These are phyloP conservation scores for Tolypocladium endophyticum DNA, from an alignment of 2,329 filamentous ascomycete species.

Conservation along the genomic window DNA sequence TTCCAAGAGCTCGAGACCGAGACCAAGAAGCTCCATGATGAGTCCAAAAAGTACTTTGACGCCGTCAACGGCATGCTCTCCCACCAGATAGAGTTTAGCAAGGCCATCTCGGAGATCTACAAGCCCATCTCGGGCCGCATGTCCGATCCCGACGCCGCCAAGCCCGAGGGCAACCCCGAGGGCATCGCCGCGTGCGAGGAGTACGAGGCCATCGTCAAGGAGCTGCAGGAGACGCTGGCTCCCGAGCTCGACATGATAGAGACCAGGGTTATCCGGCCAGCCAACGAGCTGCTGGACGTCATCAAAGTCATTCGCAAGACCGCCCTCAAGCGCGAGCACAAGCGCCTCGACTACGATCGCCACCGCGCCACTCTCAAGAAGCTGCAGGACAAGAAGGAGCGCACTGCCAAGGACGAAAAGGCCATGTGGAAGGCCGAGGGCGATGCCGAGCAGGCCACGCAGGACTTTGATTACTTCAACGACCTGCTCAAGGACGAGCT, in stretches of 20 bases:
- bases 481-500: slow-evolving; percentile 93
- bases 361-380: slow-evolving; percentile 80
- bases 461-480: slow-evolving; percentile 98
- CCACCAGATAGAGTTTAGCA: slow-evolving; percentile 97
- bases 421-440: slow-evolving; percentile 91
- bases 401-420: slow-evolving; percentile 92
- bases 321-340: slow-evolving; percentile 84
- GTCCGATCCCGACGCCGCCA: slow-evolving; percentile 79
- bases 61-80: slow-evolving; percentile 96
- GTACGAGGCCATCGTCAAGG: slow-evolving; percentile 83
- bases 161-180: slow-evolving; percentile 78
- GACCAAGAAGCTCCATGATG: slow-evolving; percentile 94
- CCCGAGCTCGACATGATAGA: slow-evolving; percentile 99
- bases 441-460: slow-evolving; percentile 81
- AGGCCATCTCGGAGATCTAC: slow-evolving; percentile 93
- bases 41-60: slow-evolving; percentile 94
- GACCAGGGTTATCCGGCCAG: slow-evolving; percentile 77
- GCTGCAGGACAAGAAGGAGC: slow-evolving; percentile 95
- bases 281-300: slow-evolving; percentile 85
- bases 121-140: slow-evolving; percentile 94
- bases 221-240: slow-evolving; percentile 76
- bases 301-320: slow-evolving; percentile 93
- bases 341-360: slow-evolving; percentile 92
- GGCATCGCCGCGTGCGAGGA: slow-evolving; percentile 94
- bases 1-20: slow-evolving; percentile 91